Base-by-base conservation (phyloP, 1,284 basidiomycete genomes). In the Austroboletus olivaceoglutinosus region DNA sequence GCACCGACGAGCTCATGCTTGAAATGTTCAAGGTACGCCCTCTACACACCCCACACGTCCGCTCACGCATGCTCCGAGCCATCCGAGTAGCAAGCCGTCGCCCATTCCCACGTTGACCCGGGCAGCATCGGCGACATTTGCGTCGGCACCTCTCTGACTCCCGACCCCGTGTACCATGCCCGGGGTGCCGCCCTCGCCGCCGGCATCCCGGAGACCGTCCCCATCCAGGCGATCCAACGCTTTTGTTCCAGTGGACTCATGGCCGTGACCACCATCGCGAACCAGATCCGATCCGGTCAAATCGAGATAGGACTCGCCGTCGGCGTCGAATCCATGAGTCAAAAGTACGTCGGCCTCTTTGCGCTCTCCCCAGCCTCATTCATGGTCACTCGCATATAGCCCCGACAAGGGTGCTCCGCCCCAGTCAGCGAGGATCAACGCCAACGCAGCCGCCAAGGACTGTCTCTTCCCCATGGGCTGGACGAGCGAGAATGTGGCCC, bases 291-390 rank as follows among this genome's bases (percentile, higher is more conserved):
- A 25, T 77, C 78, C 11, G 89, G 90, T 25, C 89, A 95, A 65
- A 93, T 93, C 53, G 83, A 93, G 48, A 76, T 93, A 55, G 93
- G 92, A 4, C 76, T 95, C 9, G 92, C 92, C 2, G 70, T 91
- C 31, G 93, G 93, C 11, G 78, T 89, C 18, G 92, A 96, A 70
- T 86, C 82, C 70, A 93, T 95, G 92, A 82, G 83, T 21, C 71
- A 80, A 60, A 86, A 87, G 86, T 88, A 66, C 47, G 77, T 65
- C 13, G 6, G 23, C 13, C 9, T 21, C 10, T 16, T 9, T 16
- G 15, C 41, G n/a, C 8, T 11, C 16, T 4, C 15, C 4, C 37
- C 6, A 5, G 19, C 18, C 2, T 38, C 18, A 9, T 41, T 51
- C 16, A 54, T 23, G 16, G 27, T 19, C 29, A 21, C 23, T n/a